These are phyloP conservation scores for Protomyces inouyei DNA, from an alignment of 1,139 yeast genomes.

Conservation along the genomic window DNA sequence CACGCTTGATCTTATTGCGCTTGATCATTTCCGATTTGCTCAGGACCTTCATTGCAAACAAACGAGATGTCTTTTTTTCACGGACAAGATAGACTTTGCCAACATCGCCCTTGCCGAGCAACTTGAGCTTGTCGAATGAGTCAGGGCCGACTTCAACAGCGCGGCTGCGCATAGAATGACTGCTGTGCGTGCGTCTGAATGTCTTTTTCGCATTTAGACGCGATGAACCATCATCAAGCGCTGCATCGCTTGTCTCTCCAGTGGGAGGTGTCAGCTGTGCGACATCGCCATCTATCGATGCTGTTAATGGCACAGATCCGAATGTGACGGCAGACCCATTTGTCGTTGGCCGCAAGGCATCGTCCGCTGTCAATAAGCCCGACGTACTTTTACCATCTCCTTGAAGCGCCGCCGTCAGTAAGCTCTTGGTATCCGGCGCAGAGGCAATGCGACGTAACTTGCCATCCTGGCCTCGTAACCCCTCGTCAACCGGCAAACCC, in stretches of 20 bases:
- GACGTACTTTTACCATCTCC: neutral
- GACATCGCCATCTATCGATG: neutral
- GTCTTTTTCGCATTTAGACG: neutral
- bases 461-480: neutral
- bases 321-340: neutral
- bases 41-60: conserved; percentile 89
- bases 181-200: conserved; percentile 55
- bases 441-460: conserved; percentile 12
- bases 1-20: conserved; percentile 89
- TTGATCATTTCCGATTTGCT: conserved; percentile 91
- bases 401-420: neutral
- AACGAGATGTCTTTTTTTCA: conserved; percentile 65
- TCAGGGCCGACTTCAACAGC: conserved; percentile 79
- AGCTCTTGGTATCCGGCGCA: conserved; percentile 14
- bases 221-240: neutral
- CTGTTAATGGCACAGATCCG: neutral
- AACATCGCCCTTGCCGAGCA: conserved; percentile 95
- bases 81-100: conserved; percentile 91
- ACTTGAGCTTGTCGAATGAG: conserved; percentile 79
- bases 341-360: neutral
- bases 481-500: neutral
- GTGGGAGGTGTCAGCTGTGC: neutral
- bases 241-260: neutral
- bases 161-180: conserved; percentile 64
- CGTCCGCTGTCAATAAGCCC: neutral